phyloP scores from a whole-genome alignment of 140 eudicot species.

The Cichorium intybus region DNA sequence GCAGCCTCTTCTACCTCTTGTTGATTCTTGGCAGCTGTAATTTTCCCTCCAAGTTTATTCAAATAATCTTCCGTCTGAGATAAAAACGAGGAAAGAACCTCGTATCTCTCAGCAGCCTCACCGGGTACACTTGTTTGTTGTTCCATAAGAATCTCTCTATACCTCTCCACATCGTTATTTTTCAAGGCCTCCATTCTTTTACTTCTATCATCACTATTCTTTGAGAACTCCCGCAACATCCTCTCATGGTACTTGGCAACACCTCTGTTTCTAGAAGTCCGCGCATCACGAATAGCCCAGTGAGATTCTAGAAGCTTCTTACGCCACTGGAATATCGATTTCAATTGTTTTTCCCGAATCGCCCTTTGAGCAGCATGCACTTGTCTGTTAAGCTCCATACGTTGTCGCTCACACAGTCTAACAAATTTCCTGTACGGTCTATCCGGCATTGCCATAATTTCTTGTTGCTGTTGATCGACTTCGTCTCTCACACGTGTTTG shows the following conservation, averaged over 20 bases:
- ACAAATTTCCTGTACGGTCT: constrained; percentile 88
- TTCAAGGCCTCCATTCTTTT: constrained; percentile 98
- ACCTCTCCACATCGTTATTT: constrained; percentile 95
- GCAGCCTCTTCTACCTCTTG: constrained; percentile 99
- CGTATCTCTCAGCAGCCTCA: constrained; percentile 95
- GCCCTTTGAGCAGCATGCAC: constrained; percentile 81
- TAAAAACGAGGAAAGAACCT: constrained; percentile 90
- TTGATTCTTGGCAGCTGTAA: constrained; percentile 86
- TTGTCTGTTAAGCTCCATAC: constrained; percentile 80
- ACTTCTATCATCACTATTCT: constrained; percentile 77
- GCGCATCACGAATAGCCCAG: constrained; percentile 95
- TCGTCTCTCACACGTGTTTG: constrained; percentile 85
- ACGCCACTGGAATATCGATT: constrained; percentile 87
- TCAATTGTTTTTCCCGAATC: constrained; percentile 82
- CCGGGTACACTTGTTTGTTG: constrained; percentile 86
- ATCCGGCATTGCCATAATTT: constrained; percentile 97
- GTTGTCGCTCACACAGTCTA: constrained; percentile 87
- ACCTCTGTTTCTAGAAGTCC: constrained; percentile 92
- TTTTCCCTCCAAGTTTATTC: constrained; percentile 85
- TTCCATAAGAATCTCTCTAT: constrained; percentile 90
- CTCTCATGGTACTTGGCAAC: constrained; percentile 95
- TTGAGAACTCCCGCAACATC: constrained; percentile 90
- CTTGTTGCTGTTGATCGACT: constrained; percentile 87
- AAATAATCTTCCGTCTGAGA: constrained; percentile 95
- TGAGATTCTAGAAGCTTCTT: constrained; percentile 99